These are phyloP conservation scores for Pseudozyma pruni DNA, from an alignment of 1,284 basidiomycete species.

Conservation along the genomic window DNA sequence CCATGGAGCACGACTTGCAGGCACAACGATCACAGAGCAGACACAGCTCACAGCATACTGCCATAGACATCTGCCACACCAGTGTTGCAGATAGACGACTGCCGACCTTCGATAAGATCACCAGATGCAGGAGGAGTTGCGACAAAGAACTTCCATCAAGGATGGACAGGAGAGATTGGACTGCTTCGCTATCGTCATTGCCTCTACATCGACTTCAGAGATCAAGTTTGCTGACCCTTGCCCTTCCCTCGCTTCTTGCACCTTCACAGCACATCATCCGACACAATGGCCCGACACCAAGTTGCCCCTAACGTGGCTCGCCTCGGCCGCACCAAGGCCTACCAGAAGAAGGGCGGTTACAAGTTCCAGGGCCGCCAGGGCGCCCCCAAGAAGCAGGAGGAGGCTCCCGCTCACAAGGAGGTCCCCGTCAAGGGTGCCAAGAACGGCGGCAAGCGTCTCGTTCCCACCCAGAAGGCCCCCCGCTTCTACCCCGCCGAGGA, in stretches of 20 bases:
- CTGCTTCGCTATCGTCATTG: too few species aligned
- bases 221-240: constrained; percentile 18
- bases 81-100: too few species aligned
- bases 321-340: constrained; percentile 73
- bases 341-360: constrained; percentile 78
- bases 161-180: background rate
- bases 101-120: too few species aligned
- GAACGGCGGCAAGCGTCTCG: constrained; percentile 87
- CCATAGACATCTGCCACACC: too few species aligned
- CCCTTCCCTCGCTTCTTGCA: background rate
- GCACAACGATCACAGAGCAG: too few species aligned
- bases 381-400: constrained; percentile 74
- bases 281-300: constrained; percentile 88
- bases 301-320: constrained; percentile 85
- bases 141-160: too few species aligned
- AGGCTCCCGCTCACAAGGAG: constrained; percentile 75
- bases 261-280: constrained; percentile 36
- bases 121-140: too few species aligned
- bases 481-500: constrained; percentile 99
- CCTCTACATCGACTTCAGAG: background rate
- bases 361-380: constrained; percentile 79
- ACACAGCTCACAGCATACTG: too few species aligned
- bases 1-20: too few species aligned
- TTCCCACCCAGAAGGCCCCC: constrained; percentile 85
- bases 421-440: constrained; percentile 87